These are phyloP conservation scores for Lachnellula hyalina DNA, from an alignment of 2,329 filamentous ascomycete species.

Conservation along the genomic window DNA sequence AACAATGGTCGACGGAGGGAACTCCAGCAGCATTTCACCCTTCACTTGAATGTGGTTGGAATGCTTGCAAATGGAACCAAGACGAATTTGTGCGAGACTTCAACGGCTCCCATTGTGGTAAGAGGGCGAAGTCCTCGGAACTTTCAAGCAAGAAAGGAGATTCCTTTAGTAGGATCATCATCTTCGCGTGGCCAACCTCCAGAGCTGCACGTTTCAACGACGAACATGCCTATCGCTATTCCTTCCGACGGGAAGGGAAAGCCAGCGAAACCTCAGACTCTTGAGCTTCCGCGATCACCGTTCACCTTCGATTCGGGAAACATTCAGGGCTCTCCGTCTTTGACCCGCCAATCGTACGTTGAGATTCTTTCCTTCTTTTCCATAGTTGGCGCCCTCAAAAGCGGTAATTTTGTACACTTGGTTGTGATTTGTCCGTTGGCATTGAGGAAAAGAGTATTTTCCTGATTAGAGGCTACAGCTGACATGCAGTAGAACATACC, in stretches of 20 bases:
- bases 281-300: slow-evolving; percentile 28
- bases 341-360: slow-evolving; percentile 29
- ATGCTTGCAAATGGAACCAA: slow-evolving; percentile 81
- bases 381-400: background rate
- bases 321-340: slow-evolving; percentile 23
- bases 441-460: background rate
- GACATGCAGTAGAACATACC: slow-evolving; percentile 23
- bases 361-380: background rate
- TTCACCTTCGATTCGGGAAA: slow-evolving; percentile 31
- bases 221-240: slow-evolving; percentile 16
- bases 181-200: slow-evolving; percentile 30
- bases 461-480: slow-evolving; percentile 7
- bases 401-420: background rate
- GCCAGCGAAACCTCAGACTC: slow-evolving; percentile 19
- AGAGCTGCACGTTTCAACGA: slow-evolving; percentile 27
- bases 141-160: slow-evolving; percentile 90
- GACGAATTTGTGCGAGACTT: slow-evolving; percentile 74
- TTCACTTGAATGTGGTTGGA: slow-evolving; percentile 80
- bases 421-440: background rate
- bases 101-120: slow-evolving; percentile 88
- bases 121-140: slow-evolving; percentile 89
- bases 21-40: slow-evolving; percentile 90
- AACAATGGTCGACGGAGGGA: slow-evolving; percentile 95
- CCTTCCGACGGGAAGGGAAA: slow-evolving; percentile 20
- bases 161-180: slow-evolving; percentile 55